Percentiles rank a stretch among this genome's conserved stretches.
These are phyloP conservation scores for Sugiyamaella pinicola DNA, from an alignment of 1,139 yeast species.

Conservation along the genomic window DNA sequence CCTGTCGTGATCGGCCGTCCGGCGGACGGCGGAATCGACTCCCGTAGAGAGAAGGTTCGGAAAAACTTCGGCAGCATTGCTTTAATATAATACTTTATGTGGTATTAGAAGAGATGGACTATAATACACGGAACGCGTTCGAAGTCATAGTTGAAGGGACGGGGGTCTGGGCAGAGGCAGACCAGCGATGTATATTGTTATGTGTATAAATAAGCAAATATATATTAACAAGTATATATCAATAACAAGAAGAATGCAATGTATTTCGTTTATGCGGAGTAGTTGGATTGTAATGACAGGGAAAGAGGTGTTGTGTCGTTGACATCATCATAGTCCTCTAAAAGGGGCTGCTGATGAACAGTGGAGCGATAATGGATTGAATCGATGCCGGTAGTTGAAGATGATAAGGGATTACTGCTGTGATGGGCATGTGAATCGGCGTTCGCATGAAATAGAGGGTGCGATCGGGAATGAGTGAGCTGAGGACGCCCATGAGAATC, in stretches of 20 bases:
- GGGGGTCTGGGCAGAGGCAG: too few species aligned
- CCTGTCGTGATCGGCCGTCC: not conserved
- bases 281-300: conserved; percentile 27
- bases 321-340: conserved; percentile 12
- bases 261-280: conserved; percentile 20
- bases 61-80: too few species aligned
- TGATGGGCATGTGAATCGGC: not conserved
- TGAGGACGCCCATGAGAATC: not conserved
- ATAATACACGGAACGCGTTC: too few species aligned
- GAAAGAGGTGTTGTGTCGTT: conserved; percentile 28
- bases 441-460: not conserved
- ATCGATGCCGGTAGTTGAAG: conserved; percentile 5
- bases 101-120: too few species aligned
- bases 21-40: not conserved
- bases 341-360: conserved; percentile 8
- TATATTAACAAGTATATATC: too few species aligned
- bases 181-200: too few species aligned
- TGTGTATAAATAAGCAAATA: too few species aligned
- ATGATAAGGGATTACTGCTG: not conserved
- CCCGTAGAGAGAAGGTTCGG: not conserved
- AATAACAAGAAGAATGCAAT: not conserved
- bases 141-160: too few species aligned
- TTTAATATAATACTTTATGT: too few species aligned
- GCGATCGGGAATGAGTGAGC: not conserved
- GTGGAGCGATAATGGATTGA: conserved; percentile 13